Percentiles rank a stretch among this genome's conserved stretches.
Conservation (phyloP, 2,329 filamentous ascomycete species). For the Aspergillus versicolor region DNA sequence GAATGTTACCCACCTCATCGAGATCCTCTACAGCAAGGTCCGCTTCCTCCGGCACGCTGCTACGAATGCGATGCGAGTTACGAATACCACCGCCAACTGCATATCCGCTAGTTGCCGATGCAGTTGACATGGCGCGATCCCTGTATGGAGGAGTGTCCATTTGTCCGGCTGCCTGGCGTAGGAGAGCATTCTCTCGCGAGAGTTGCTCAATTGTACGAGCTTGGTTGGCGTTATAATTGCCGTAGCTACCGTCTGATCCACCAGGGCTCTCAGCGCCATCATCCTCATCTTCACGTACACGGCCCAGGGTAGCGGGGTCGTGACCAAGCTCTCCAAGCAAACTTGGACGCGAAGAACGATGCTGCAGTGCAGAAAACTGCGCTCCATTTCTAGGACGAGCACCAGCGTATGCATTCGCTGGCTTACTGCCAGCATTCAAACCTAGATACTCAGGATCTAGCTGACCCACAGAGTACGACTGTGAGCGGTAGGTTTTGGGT, state of each 20-base stretch:
- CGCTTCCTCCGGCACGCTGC: conserved; percentile 43
- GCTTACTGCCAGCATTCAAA: conserved; percentile 32
- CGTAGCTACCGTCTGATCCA: conserved; percentile 39
- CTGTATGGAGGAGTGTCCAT: conserved; percentile 38
- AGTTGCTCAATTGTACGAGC: conserved; percentile 49
- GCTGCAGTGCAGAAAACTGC: conserved; percentile 70
- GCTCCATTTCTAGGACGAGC: conserved; percentile 38
- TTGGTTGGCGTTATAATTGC: conserved; percentile 39
- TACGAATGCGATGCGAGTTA: conserved; percentile 41
- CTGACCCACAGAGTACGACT: conserved; percentile 95
- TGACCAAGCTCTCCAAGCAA: conserved; percentile 47
- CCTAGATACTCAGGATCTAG: conserved; percentile 64
- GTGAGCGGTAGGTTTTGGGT: conserved; percentile 88
- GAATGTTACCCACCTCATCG: conserved; percentile 43
- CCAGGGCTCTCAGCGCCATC: conserved; percentile 44
- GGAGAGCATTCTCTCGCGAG: conserved; percentile 47
- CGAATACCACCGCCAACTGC: conserved; percentile 31
- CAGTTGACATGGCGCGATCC: conserved; percentile 43
- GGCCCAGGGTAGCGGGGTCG: conserved; percentile 47
- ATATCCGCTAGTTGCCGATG: conserved; percentile 36
- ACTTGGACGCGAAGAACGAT: conserved; percentile 68
- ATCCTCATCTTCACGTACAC: conserved; percentile 51
- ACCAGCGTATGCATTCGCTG: conserved; percentile 26
- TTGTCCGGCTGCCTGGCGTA: conserved; percentile 46
- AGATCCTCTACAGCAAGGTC: conserved; percentile 46